Evolutionary conservation across 1,284 basidiomycete genomes (phyloP).

Genomic region (Ganoderma resinaceum): DNA sequence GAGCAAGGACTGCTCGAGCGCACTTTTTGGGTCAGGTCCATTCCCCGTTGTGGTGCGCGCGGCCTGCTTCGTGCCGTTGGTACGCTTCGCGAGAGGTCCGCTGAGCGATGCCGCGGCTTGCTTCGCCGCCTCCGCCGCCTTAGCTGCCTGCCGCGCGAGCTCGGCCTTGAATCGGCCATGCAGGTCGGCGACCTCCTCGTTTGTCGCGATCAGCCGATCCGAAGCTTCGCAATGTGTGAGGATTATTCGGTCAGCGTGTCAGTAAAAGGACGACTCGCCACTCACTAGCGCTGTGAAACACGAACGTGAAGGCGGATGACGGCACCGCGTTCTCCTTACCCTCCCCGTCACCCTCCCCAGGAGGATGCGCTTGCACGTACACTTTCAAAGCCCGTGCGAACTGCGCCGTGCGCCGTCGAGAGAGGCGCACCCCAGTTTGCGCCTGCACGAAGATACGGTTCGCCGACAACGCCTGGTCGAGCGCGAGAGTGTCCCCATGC

Average conservation of each 20-base stretch:
- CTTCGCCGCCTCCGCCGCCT: constrained; percentile 60
- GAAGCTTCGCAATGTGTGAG: constrained; percentile 54
- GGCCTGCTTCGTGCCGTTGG: constrained; percentile 48
- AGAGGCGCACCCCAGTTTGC: constrained; percentile 41
- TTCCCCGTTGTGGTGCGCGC: constrained; percentile 32
- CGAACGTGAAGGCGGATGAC: constrained; percentile 61
- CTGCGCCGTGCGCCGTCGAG: constrained; percentile 38
- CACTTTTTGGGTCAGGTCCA: constrained; percentile 41
- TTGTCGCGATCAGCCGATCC: constrained; percentile 69
- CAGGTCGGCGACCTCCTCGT: constrained; percentile 68
- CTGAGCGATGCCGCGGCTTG: constrained; percentile 46
- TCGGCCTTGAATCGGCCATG: constrained; percentile 75
- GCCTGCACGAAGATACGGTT: constrained; percentile 55
- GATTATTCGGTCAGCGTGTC: constrained; percentile 20
- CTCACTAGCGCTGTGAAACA: constrained; percentile 73
- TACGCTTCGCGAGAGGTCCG: constrained; percentile 44
- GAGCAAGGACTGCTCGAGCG: constrained; percentile 47
- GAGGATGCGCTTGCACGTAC: constrained; percentile 23
- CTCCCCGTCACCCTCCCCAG: constrained; percentile 2
- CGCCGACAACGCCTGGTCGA: constrained; percentile 78
- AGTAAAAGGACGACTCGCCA: constrained; percentile 41
- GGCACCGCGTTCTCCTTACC: constrained; percentile 34
- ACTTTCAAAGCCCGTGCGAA: constrained; percentile 39
- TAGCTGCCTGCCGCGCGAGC: constrained; percentile 68
- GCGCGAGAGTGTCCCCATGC: constrained; percentile 68